Evolutionary conservation across 1,284 basidiomycete genomes (phyloP), one percentile per base, ranked within the genome.

Genomic region (Ceratobasidium sp.): DNA sequence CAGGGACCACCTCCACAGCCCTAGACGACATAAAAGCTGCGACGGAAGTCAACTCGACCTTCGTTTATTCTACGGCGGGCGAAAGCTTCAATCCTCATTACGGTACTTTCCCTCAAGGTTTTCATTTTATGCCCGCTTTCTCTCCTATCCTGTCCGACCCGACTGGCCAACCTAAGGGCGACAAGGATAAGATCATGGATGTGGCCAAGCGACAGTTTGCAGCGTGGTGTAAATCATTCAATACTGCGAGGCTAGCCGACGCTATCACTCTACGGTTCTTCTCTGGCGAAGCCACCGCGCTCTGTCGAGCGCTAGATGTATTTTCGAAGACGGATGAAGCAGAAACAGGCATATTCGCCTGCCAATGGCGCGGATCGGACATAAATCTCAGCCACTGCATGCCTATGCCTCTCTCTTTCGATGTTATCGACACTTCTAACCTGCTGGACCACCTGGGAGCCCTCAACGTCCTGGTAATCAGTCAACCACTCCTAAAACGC

Each of bases 341-440:
- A 20, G 28, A 63, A 15, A 39, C 73, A 12, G 33, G n/a, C 3
- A 81, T 23, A 81, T 89, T 40, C 85, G 87, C 26, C 82, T 87
- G 67, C 83, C 86, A 64, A 70, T 84, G 5, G 87, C 85, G 0
- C 87, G 89, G 64, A 85, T 84, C 0, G 79, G 85, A 0, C 82
- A 84, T 5, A 78, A 85, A 63, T 86, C 28, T 68, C 4, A 84
- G 79, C 82, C 82, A 10, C 83, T 86, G 1, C 81, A 88, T 64
- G 71, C 79, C 9, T 70, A 66, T 56, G 3, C 70, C 61, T n/a
- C 28, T 58, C 0, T n/a, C 49, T 15, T 91, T 91, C 84, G 85
- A 89, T 68, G 85, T 90, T 61, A 89, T 91, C 76, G 89, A 91
- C 58, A 89, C 90, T 0, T 90, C 89, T 26, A 90, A 90, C 77